Evolutionary conservation across 768 basidiomycete genomes (phyloP).

Genomic region (Boletellus ananiceps): DNA sequence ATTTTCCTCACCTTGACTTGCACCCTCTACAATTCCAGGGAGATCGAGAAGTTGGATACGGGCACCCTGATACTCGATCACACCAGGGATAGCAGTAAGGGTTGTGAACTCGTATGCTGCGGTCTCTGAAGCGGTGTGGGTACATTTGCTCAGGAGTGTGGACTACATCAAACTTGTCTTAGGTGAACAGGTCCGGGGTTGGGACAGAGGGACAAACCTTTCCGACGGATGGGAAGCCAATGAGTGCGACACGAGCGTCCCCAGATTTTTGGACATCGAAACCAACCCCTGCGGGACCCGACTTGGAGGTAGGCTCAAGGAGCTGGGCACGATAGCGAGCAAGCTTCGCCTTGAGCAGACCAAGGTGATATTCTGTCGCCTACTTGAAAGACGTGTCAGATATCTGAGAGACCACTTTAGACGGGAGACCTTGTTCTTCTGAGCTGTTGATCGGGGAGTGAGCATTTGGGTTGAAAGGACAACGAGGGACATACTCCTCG

Average conservation of each 20-base stretch:
- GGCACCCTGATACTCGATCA: conserved; percentile 91
- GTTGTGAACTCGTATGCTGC: conserved; percentile 97
- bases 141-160: conserved; percentile 86
- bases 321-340: conserved; percentile 93
- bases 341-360: conserved; percentile 89
- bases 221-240: conserved; percentile 95
- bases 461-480: background rate
- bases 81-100: conserved; percentile 93
- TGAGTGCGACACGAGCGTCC: conserved; percentile 87
- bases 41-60: conserved; percentile 93
- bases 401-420: conserved; percentile 1
- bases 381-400: conserved; percentile 29
- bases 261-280: conserved; percentile 88
- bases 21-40: conserved; percentile 93
- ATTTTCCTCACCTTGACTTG: conserved; percentile 56
- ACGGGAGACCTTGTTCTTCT: conserved; percentile 85
- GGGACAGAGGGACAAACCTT: conserved; percentile 42
- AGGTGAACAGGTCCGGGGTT: background rate
- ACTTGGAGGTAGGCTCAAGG: conserved; percentile 86
- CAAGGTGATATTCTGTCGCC: conserved; percentile 94
- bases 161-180: conserved; percentile 45
- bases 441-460: conserved; percentile 47
- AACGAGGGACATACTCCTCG: conserved; percentile 68
- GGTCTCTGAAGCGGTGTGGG: conserved; percentile 81
- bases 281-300: conserved; percentile 72